Percentiles rank a stretch among this genome's conserved stretches.
phyloP scores from a whole-genome alignment of 441 rosid genomes.

The Kokia cookei region DNA sequence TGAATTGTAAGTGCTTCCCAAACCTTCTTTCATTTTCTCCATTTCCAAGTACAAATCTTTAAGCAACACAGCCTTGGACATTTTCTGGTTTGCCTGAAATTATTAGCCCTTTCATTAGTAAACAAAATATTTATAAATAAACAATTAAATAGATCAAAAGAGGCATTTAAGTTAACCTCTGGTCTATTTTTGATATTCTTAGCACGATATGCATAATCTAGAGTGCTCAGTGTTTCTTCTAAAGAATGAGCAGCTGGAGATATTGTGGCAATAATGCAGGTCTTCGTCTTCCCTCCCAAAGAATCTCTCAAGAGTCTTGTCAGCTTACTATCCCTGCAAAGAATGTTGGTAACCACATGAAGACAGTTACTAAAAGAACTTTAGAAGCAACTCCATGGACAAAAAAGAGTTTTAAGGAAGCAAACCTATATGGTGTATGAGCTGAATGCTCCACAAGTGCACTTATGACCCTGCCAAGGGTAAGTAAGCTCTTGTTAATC shows the following conservation, averaged over 20 bases:
- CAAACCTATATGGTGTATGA: constrained; percentile 86
- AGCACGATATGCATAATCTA: constrained; percentile 92
- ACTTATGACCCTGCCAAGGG: constrained; percentile 91
- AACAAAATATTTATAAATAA: neutral
- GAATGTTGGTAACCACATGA: neutral
- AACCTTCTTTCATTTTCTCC: constrained; percentile 91
- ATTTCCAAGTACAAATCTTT: constrained; percentile 86
- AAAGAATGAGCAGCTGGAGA: constrained; percentile 79
- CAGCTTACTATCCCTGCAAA: constrained; percentile 87
- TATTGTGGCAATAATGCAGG: constrained; percentile 92
- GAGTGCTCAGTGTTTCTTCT: constrained; percentile 91
- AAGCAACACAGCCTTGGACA: constrained; percentile 76
- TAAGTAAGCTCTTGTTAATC: constrained; percentile 93
- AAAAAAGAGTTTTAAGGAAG: neutral
- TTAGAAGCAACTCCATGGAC: neutral
- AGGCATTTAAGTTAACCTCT: constrained; percentile 51
- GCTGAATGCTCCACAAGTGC: constrained; percentile 95
- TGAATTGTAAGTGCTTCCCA: constrained; percentile 10
- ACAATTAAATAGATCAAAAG: constrained; percentile 3
- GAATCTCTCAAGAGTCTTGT: constrained; percentile 92
- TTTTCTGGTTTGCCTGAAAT: constrained; percentile 88
- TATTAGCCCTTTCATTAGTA: constrained; percentile 11
- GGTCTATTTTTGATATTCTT: constrained; percentile 92
- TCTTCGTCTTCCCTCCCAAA: constrained; percentile 92
- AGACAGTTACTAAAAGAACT: neutral